Conservation (phyloP, 139 green algal genomes). For the Chlamydomonas schloesseri region DNA sequence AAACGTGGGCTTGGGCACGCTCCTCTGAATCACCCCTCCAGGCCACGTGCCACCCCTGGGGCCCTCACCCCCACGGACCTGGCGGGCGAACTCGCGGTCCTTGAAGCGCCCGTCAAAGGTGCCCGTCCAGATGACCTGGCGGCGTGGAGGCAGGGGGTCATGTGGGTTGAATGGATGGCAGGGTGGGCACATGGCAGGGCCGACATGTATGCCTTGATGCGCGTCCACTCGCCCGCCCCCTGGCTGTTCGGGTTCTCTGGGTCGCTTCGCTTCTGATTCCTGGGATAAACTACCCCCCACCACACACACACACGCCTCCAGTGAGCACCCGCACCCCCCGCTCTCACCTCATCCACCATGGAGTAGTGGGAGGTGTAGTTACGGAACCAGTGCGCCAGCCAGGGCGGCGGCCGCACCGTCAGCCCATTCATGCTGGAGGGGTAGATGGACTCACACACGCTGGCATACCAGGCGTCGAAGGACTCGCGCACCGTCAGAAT, state of each 20-base stretch:
- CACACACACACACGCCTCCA: too few species aligned
- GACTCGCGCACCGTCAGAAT: not conserved
- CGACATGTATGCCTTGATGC: too few species aligned
- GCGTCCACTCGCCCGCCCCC: too few species aligned
- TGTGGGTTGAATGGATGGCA: too few species aligned
- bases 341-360: not conserved
- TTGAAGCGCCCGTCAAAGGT: not conserved
- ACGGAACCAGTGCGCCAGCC: not conserved
- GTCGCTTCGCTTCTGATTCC: not conserved
- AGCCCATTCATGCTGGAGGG: not conserved
- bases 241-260: too few species aligned
- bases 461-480: not conserved
- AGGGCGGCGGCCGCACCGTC: not conserved
- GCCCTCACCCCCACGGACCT: not conserved
- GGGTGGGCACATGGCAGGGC: too few species aligned
- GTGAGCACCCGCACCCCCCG: not conserved
- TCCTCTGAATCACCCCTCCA: too few species aligned
- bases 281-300: too few species aligned
- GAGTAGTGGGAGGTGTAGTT: not conserved
- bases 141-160: too few species aligned
- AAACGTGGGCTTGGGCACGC: too few species aligned
- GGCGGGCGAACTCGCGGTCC: not conserved
- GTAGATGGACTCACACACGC: not conserved
- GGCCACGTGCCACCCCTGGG: too few species aligned
- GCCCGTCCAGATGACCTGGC: not conserved